Conservation (phyloP, 306 rosid species). For the Chamaecrista fasciculata region DNA sequence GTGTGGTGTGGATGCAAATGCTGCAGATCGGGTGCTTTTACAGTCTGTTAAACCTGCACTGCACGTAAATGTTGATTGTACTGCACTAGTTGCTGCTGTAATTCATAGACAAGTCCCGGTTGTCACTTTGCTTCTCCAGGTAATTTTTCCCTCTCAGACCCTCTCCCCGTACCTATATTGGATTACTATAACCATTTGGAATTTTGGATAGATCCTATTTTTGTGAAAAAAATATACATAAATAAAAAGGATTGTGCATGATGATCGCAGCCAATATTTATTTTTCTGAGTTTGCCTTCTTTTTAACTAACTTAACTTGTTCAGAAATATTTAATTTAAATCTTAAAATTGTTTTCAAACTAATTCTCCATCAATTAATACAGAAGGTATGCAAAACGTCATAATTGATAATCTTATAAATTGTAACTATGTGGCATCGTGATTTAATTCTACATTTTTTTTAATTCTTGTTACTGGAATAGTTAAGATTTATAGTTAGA, state of each 20-base stretch:
- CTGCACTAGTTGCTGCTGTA: conserved; percentile 82
- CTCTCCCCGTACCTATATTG: conserved; percentile 19
- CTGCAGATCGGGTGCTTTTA: conserved; percentile 64
- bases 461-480: conserved; percentile 12
- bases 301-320: background rate
- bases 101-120: conserved; percentile 79
- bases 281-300: background rate
- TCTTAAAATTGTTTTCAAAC: background rate
- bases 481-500: background rate
- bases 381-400: background rate
- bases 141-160: conserved; percentile 33
- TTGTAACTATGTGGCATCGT: no score
- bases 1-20: conserved; percentile 76
- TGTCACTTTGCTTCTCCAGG: conserved; percentile 76
- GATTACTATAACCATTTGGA: conserved; percentile 12
- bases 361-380: conserved; percentile 1
- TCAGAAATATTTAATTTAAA: background rate
- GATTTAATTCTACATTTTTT: no score
- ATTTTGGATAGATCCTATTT: background rate
- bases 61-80: conserved; percentile 78
- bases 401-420: background rate
- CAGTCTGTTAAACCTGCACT: conserved; percentile 87
- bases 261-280: conserved; percentile 7
- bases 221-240: no score
- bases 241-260: background rate